Evolutionary conservation across 2,329 filamentous ascomycete species (phyloP).

Genomic region (Dothideomycetidae sp.): DNA sequence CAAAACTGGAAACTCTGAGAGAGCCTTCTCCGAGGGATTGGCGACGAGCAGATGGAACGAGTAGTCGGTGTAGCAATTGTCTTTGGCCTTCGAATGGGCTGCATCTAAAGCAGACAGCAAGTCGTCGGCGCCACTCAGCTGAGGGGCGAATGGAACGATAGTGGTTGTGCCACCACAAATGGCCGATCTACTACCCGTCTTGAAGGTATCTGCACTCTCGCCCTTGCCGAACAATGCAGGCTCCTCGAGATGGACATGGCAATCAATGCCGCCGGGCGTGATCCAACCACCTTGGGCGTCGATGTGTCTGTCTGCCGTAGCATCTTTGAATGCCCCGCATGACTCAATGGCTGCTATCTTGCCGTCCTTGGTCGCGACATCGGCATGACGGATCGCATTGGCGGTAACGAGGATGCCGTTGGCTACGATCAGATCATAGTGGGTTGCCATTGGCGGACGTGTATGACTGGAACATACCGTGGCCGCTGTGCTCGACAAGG

Average conservation of each 20-base stretch:
- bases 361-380: conserved; percentile 35
- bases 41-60: conserved; percentile 40
- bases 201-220: conserved; percentile 31
- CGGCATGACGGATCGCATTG: conserved; percentile 10
- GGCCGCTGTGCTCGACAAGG: no score
- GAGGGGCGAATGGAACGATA: conserved; percentile 43
- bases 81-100: conserved; percentile 33
- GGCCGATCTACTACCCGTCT: conserved; percentile 39
- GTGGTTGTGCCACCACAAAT: conserved; percentile 47
- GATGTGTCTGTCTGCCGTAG: conserved; percentile 25
- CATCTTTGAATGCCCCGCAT: conserved; percentile 19
- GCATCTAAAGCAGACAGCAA: conserved; percentile 33
- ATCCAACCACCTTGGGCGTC: conserved; percentile 34
- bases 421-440: neutral
- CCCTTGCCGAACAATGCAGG: conserved; percentile 21
- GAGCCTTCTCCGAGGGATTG: conserved; percentile 29
- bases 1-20: conserved; percentile 30
- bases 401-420: neutral
- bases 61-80: conserved; percentile 42
- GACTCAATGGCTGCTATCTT: conserved; percentile 33
- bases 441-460: no score
- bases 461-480: no score
- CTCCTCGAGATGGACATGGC: conserved; percentile 36
- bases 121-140: conserved; percentile 33
- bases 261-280: conserved; percentile 35